Percentiles rank a stretch among this genome's conserved stretches.
These are phyloP conservation scores for Aureobasidium sp. DNA, from an alignment of 2,329 filamentous ascomycete species.

Conservation along the genomic window DNA sequence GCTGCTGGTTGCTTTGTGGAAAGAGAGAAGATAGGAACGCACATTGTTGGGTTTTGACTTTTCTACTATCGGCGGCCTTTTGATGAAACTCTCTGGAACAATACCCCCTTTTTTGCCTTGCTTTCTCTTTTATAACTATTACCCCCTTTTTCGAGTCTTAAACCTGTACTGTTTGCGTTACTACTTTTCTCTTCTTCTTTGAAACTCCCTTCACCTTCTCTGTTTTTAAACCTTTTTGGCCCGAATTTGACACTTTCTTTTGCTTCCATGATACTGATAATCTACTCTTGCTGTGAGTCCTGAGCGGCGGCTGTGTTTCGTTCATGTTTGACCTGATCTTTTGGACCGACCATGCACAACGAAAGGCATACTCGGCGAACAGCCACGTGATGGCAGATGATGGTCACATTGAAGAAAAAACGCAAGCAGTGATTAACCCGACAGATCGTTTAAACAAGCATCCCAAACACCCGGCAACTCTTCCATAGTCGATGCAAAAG, in stretches of 20 bases:
- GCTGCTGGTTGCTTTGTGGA: slow-evolving; percentile 2
- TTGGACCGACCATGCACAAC: too few relatives aligned
- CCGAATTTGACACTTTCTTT: neutral
- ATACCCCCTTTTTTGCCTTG: slow-evolving; percentile 7
- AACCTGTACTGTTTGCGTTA: slow-evolving; percentile 9
- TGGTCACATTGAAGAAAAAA: neutral
- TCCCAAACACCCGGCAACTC: too few relatives aligned
- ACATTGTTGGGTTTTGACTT: neutral
- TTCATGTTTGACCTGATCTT: too few relatives aligned
- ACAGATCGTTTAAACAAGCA: neutral
- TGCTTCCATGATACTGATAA: neutral
- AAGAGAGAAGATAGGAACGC: neutral
- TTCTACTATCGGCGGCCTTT: slow-evolving; percentile 1
- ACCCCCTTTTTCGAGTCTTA: neutral
- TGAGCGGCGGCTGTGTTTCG: too few relatives aligned
- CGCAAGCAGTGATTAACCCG: neutral
- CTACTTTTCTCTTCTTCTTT: neutral
- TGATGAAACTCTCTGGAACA: slow-evolving; percentile 12
- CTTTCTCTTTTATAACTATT: neutral
- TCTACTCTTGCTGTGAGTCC: neutral
- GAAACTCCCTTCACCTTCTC: neutral
- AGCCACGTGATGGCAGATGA: too few relatives aligned
- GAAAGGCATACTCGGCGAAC: too few relatives aligned
- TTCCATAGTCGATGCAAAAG: neutral
- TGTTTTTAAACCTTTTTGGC: neutral